These are phyloP conservation scores for Calcarisporium arbuscula DNA, from an alignment of 2,329 filamentous ascomycete species.

Conservation along the genomic window DNA sequence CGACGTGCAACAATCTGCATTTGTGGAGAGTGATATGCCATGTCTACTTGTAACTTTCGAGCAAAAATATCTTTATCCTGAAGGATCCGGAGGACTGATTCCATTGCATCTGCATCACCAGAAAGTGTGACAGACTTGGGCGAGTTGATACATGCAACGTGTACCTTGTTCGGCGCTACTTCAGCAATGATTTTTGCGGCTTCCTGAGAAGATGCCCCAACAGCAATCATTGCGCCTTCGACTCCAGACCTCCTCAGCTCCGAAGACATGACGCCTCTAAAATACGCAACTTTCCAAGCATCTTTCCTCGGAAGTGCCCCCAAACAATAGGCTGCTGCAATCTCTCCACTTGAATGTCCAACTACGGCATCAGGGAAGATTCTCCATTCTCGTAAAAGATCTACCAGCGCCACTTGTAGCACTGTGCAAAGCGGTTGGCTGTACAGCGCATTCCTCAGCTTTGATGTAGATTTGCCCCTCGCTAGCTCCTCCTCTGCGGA, in stretches of 20 bases:
- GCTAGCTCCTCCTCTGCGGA: conserved; percentile 5
- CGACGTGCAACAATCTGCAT: not conserved
- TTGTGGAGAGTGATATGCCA: not conserved
- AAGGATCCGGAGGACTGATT: not conserved
- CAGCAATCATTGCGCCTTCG: not conserved
- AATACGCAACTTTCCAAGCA: not conserved
- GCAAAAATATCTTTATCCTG: not conserved
- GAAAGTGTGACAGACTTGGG: not conserved
- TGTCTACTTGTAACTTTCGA: not conserved
- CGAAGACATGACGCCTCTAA: not conserved
- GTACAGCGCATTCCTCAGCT: conserved; percentile 26
- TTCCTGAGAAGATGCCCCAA: not conserved
- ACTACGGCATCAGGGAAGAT: conserved; percentile 24
- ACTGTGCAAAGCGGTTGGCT: conserved; percentile 20
- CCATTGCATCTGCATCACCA: not conserved
- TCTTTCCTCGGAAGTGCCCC: not conserved
- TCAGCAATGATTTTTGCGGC: not conserved
- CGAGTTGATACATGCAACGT: not conserved
- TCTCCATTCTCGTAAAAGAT: conserved; percentile 24
- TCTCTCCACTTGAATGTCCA: conserved; percentile 34
- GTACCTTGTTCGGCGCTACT: not conserved
- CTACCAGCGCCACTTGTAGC: conserved; percentile 21
- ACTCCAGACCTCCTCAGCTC: not conserved
- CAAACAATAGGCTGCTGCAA: conserved; percentile 13
- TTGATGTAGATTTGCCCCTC: not conserved